phyloP scores from a whole-genome alignment of 2,329 filamentous ascomycete species.

The Thelonectria olida region DNA sequence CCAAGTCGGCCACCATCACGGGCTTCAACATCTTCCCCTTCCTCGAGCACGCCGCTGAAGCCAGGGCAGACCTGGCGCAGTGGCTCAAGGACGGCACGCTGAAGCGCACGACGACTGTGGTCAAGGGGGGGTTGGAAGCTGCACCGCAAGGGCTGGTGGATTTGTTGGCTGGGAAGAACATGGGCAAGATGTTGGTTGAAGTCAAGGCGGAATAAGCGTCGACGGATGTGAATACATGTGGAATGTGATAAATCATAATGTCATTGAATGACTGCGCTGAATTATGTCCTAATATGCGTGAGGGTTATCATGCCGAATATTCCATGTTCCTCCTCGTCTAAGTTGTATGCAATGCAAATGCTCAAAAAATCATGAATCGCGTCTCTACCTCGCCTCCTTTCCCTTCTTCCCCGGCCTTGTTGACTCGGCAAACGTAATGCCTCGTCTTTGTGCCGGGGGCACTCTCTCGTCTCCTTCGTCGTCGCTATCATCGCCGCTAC shows the following conservation, averaged over 20 bases:
- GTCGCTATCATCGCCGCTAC: slow-evolving; percentile 53
- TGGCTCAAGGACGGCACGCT: slow-evolving; percentile 79
- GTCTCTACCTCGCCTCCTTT: slow-evolving; percentile 9
- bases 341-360: slow-evolving; percentile 32
- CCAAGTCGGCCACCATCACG: no score
- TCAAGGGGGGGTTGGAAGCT: slow-evolving; percentile 71
- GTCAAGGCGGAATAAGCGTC: no score
- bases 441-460: slow-evolving; percentile 59
- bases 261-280: slow-evolving; percentile 3
- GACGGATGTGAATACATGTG: slow-evolving; percentile 25
- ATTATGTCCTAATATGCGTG: slow-evolving; percentile 13
- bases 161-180: slow-evolving; percentile 76
- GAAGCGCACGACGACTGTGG: slow-evolving; percentile 75
- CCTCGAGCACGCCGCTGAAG: no score
- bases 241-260: background rate
- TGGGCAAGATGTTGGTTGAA: slow-evolving; percentile 58
- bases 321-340: slow-evolving; percentile 15
- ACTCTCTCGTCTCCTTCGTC: slow-evolving; percentile 67
- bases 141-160: slow-evolving; percentile 71
- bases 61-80: slow-evolving; percentile 69
- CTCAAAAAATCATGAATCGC: slow-evolving; percentile 3
- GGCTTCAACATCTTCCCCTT: no score
- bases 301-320: slow-evolving; percentile 18
- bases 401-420: slow-evolving; percentile 32
- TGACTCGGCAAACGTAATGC: slow-evolving; percentile 69